phyloP scores from a whole-genome alignment of 2,329 filamentous ascomycete species.

The Hypocreales sp. region DNA sequence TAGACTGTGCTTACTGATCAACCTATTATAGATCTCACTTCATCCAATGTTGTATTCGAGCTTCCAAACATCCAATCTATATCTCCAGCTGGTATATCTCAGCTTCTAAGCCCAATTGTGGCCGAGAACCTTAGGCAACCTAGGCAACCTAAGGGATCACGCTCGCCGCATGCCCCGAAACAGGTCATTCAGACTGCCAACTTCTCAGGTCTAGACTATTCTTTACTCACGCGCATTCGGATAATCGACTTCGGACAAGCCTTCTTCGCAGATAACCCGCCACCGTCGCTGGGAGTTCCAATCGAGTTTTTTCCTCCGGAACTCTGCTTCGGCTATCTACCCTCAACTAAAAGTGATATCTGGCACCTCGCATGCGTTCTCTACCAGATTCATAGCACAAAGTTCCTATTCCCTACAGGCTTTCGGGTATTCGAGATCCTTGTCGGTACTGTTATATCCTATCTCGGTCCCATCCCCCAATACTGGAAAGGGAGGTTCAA shows the following conservation, averaged over 20 bases:
- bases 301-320: constrained; percentile 4
- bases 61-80: constrained; percentile 2
- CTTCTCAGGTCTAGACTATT: constrained; percentile 2
- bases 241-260: constrained; percentile 3
- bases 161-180: constrained; percentile 3
- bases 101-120: constrained; percentile 2
- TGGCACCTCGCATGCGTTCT: constrained; percentile 3
- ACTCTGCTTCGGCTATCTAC: constrained; percentile 4
- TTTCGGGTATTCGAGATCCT: constrained; percentile 4
- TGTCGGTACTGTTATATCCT: not conserved
- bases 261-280: constrained; percentile 3
- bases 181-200: constrained; percentile 1
- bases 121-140: constrained; percentile 1
- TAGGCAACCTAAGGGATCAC: not conserved
- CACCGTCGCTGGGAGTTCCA: constrained; percentile 1
- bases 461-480: constrained; percentile 3
- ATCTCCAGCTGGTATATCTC: constrained; percentile 1
- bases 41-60: constrained; percentile 2
- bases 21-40: constrained; percentile 2
- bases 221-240: constrained; percentile 1
- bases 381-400: constrained; percentile 1
- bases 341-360: constrained; percentile 3
- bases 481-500: constrained; percentile 2
- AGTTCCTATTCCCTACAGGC: constrained; percentile 1
- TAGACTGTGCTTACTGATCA: not conserved